Conservation (phyloP, 306 rosid genomes). For the Echinosophora koreensis region DNA sequence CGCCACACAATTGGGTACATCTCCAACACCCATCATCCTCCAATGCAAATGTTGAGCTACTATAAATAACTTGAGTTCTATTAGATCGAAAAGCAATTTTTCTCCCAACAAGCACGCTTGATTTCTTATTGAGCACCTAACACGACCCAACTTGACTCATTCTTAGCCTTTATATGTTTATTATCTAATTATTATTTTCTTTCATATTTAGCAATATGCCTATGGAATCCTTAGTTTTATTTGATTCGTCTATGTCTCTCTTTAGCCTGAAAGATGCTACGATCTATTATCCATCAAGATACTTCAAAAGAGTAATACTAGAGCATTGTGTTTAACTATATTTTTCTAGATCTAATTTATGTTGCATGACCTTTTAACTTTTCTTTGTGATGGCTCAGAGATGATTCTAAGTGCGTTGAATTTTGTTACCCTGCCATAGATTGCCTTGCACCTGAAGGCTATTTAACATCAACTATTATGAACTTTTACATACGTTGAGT, state of each 20-base stretch:
- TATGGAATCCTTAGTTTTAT: conserved; percentile 38
- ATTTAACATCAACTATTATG: conserved; percentile 88
- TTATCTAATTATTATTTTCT: conserved; percentile 30
- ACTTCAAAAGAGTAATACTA: conserved; percentile 35
- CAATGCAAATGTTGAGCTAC: no score
- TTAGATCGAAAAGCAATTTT: no score
- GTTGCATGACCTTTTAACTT: conserved; percentile 34
- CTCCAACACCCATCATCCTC: no score
- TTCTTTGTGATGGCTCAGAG: conserved; percentile 62
- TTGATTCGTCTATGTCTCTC: conserved; percentile 40
- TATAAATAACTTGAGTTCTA: no score
- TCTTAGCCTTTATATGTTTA: not conserved
- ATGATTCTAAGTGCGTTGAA: conserved; percentile 85
- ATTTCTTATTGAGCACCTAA: no score
- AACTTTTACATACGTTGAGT: conserved; percentile 89
- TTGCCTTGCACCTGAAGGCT: conserved; percentile 86
- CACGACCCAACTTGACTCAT: no score
- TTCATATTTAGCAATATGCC: conserved; percentile 33
- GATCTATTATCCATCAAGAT: conserved; percentile 95
- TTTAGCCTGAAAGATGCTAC: conserved; percentile 76
- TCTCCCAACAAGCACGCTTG: no score
- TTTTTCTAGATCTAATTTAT: conserved; percentile 5
- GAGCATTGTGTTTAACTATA: conserved; percentile 32
- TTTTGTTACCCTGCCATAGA: conserved; percentile 68
- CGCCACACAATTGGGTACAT: no score